Evolutionary conservation across 2,329 filamentous ascomycete genomes (phyloP).

Genomic region (Neopestalotiopsis clavispora): DNA sequence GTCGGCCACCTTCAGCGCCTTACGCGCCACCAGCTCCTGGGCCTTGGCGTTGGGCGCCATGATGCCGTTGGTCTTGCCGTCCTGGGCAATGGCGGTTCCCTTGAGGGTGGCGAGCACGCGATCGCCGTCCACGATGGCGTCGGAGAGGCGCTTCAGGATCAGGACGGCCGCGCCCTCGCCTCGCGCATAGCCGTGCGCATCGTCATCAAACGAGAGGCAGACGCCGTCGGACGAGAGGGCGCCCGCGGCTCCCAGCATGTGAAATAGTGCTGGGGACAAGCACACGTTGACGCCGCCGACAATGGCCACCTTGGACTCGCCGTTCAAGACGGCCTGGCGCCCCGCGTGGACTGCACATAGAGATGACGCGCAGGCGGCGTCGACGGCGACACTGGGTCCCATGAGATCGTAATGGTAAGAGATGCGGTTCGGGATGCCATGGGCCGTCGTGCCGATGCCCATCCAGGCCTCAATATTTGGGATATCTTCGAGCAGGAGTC

Average conservation of each 20-base stretch:
- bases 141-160: constrained; percentile 35
- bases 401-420: constrained; percentile 37
- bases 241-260: constrained; percentile 34
- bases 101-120: constrained; percentile 39
- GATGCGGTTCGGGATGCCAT: constrained; percentile 41
- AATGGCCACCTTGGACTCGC: constrained; percentile 35
- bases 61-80: constrained; percentile 38
- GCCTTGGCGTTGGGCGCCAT: constrained; percentile 36
- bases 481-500: constrained; percentile 41
- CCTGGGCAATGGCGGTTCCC: constrained; percentile 35
- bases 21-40: constrained; percentile 35
- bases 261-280: constrained; percentile 36
- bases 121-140: constrained; percentile 38
- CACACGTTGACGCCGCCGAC: constrained; percentile 39
- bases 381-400: constrained; percentile 38
- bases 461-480: constrained; percentile 41
- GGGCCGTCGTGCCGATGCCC: constrained; percentile 44
- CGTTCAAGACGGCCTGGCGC: constrained; percentile 33
- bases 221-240: constrained; percentile 29
- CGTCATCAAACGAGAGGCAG: constrained; percentile 29
- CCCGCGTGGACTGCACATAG: constrained; percentile 38
- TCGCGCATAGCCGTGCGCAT: constrained; percentile 32
- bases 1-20: constrained; percentile 32
- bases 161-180: constrained; percentile 40
- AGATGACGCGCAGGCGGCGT: constrained; percentile 41